Conservation (phyloP, 1,284 basidiomycete species). For the Tremellales sp. region DNA sequence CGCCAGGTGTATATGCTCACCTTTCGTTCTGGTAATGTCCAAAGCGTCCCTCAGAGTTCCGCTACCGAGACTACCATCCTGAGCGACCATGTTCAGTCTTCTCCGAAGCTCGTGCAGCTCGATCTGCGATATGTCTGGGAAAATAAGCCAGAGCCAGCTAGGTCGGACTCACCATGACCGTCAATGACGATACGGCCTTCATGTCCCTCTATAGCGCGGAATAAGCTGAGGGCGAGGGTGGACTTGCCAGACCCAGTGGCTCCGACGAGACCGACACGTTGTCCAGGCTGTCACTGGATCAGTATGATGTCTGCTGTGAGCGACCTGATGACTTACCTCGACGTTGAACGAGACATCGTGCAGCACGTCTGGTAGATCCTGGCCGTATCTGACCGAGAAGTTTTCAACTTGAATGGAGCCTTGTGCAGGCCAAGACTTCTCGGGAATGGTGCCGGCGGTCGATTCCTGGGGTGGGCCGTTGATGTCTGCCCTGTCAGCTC, state of each 20-base stretch:
- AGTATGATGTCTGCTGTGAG: slow-evolving; percentile 1
- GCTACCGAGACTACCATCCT: slow-evolving; percentile 41
- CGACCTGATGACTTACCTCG: slow-evolving; percentile 29
- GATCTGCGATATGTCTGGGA: slow-evolving; percentile 53
- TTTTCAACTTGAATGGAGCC: slow-evolving; percentile 63
- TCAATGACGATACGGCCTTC: slow-evolving; percentile 67
- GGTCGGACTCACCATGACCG: slow-evolving; percentile 53
- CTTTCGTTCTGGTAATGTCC: slow-evolving; percentile 46
- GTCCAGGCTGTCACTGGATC: slow-evolving; percentile 54
- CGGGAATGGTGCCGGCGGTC: slow-evolving; percentile 29
- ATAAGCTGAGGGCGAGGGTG: slow-evolving; percentile 63
- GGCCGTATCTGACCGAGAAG: slow-evolving; percentile 64
- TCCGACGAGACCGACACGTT: slow-evolving; percentile 75
- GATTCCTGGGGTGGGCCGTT: slow-evolving; percentile 29
- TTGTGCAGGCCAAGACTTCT: slow-evolving; percentile 61
- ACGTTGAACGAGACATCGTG: slow-evolving; percentile 63
- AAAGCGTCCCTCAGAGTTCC: slow-evolving; percentile 65
- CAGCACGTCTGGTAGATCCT: slow-evolving; percentile 67
- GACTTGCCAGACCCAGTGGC: slow-evolving; percentile 65
- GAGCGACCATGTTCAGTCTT: slow-evolving; percentile 58
- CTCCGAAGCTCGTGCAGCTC: slow-evolving; percentile 59
- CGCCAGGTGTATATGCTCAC: slow-evolving; percentile 7
- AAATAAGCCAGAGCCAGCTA: neutral
- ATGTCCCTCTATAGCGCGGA: slow-evolving; percentile 65
- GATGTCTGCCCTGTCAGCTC: slow-evolving; percentile 51